Percentiles rank a stretch among this genome's conserved stretches.
phyloP scores from a whole-genome alignment of 1,139 yeast genomes.

The Blastobotrys ciferrii region DNA sequence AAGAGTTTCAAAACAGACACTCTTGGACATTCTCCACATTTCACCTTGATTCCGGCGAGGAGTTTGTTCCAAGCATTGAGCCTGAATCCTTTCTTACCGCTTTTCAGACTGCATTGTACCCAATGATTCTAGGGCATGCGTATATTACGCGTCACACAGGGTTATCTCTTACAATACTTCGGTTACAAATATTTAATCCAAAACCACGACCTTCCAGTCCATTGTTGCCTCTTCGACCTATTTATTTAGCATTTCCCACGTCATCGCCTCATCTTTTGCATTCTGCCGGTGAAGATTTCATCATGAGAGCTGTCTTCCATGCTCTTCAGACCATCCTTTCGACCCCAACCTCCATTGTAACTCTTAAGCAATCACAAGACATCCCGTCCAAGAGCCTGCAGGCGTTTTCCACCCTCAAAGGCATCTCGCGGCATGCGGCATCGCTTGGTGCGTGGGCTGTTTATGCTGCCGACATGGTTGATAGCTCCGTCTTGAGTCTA shows the following conservation, averaged over 20 bases:
- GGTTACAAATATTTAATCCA: slow-evolving; percentile 67
- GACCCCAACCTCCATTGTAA: slow-evolving; percentile 37
- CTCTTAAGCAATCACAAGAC: slow-evolving; percentile 37
- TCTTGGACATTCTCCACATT: slow-evolving; percentile 61
- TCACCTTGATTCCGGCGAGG: slow-evolving; percentile 40
- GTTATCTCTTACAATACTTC: slow-evolving; percentile 55
- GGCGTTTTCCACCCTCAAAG: slow-evolving; percentile 55
- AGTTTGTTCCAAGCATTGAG: slow-evolving; percentile 41
- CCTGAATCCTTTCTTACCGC: slow-evolving; percentile 45
- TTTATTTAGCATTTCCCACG: slow-evolving; percentile 62
- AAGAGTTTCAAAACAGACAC: slow-evolving; percentile 53
- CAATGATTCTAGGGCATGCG: slow-evolving; percentile 46
- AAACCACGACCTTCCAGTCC: slow-evolving; percentile 33
- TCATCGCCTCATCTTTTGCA: slow-evolving; percentile 69
- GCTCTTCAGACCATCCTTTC: slow-evolving; percentile 54
- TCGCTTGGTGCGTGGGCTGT: slow-evolving; percentile 32
- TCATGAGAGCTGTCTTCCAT: slow-evolving; percentile 56
- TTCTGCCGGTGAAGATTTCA: slow-evolving; percentile 46
- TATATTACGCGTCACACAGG: slow-evolving; percentile 67
- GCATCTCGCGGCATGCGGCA: slow-evolving; percentile 45
- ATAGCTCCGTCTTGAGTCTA: slow-evolving; percentile 18
- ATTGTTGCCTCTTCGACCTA: slow-evolving; percentile 55
- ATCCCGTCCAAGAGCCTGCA: slow-evolving; percentile 54
- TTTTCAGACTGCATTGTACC: slow-evolving; percentile 47
- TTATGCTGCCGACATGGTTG: slow-evolving; percentile 31